A percentile compares a stretch with the other conserved stretches of the same genome.
Evolutionary conservation across 2,329 filamentous ascomycete species (phyloP).

Genomic region (Didymella sp.): DNA sequence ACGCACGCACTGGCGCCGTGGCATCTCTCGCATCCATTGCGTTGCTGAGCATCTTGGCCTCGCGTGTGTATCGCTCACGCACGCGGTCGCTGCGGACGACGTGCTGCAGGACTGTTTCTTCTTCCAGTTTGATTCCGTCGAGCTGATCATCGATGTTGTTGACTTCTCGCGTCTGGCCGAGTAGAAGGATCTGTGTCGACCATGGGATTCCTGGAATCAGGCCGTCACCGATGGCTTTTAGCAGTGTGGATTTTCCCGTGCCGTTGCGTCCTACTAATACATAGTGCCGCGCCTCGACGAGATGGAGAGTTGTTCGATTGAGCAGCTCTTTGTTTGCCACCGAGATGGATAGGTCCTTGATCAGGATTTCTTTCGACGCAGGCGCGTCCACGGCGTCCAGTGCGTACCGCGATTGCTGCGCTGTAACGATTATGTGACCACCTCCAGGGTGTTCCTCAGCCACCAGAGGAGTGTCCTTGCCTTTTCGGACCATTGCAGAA

Average conservation of each 20-base stretch:
- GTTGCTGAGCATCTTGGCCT: conserved; percentile 67
- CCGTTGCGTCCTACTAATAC: conserved; percentile 82
- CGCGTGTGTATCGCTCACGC: conserved; percentile 64
- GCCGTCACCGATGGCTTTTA: conserved; percentile 78
- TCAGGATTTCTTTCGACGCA: conserved; percentile 50
- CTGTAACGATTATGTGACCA: conserved; percentile 44
- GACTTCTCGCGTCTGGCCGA: conserved; percentile 44
- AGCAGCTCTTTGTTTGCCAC: conserved; percentile 71
- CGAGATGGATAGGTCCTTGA: conserved; percentile 75
- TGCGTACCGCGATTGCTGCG: conserved; percentile 50
- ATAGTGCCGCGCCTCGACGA: conserved; percentile 78
- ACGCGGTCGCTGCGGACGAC: conserved; percentile 64
- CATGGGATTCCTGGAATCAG: conserved; percentile 70
- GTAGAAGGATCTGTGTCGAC: conserved; percentile 45
- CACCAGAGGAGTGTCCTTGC: conserved; percentile 26
- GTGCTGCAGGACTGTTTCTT: conserved; percentile 67
- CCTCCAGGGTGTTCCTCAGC: conserved; percentile 35
- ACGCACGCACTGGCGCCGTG: conserved; percentile 64
- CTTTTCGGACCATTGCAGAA: conserved; percentile 39
- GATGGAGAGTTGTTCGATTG: conserved; percentile 69
- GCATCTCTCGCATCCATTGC: conserved; percentile 64
- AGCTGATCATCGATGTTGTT: conserved; percentile 42
- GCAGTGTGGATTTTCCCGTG: conserved; percentile 79
- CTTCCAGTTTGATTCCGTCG: conserved; percentile 24
- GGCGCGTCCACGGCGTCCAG: conserved; percentile 49